Base-by-base conservation (phyloP, 2,329 filamentous ascomycete species). In the Exserohilum turcica region DNA sequence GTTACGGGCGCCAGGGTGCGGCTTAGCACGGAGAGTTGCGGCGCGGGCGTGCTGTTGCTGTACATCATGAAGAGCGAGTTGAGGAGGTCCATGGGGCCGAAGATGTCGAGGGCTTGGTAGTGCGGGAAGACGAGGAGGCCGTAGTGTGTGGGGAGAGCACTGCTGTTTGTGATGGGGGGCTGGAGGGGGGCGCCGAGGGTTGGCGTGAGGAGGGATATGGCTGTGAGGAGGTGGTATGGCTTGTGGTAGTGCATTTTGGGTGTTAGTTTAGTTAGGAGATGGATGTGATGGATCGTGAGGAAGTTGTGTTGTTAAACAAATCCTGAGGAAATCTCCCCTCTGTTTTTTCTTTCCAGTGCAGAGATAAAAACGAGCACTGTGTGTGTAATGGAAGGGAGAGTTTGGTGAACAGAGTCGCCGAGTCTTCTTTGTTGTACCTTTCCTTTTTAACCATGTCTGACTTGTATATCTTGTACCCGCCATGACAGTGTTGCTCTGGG, bases 31-130 rank as follows among this genome's bases (percentile, higher is more conserved):
- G 63, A 63, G n/a, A 72, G 53, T 44, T 63, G 51, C 58, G 66
- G 74, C 45, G 35, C 16, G 2, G 39, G 15, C 6, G 65, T 63
- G 7, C 35, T 52, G 21, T 70, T 63, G 27, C 59, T 44, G 47
- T 64, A 67, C 16, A 58, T 45, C 50, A 66, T 63, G 31, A 68
- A 60, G 24, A 75, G 60, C 0, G 61, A 61, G 54, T 71, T 70
- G 16, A 82, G 66, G 48, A 77, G 72, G 52, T 81, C 78, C 6
- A 82, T 64, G 1, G 79, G 80, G 0, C 79, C 80, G 29, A 70
- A 74, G 40, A 74, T 63, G 56, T 76, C 68, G 24, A 70, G 71
- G 28, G 66, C 65, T 48, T 68, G 65, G 52, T 59, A 70, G 35
- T 59, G 53, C 1, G 62, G 64, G 12, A 68, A 62, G 3, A 63